These are phyloP conservation scores for Schizosaccharomyces japonicus DNA, from an alignment of 805 yeast genomes.

Conservation along the genomic window DNA sequence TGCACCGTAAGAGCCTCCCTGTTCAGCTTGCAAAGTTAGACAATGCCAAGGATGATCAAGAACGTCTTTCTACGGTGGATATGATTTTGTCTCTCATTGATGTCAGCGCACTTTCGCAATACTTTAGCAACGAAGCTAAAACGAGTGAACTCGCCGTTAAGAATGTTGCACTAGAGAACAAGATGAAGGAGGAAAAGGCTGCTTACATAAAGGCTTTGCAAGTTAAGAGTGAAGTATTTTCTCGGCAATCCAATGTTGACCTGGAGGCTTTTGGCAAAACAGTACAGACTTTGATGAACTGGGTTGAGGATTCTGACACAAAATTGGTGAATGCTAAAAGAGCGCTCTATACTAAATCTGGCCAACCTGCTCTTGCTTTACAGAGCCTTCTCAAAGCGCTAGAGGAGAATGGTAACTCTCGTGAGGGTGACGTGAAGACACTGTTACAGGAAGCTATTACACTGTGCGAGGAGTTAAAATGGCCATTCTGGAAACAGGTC, in stretches of 20 bases:
- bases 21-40: slow-evolving; percentile 3
- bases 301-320: neutral
- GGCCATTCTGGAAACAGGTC: neutral
- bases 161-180: neutral
- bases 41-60: neutral
- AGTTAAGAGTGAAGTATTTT: neutral
- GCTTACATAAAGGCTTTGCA: neutral
- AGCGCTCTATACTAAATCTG: neutral
- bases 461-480: neutral
- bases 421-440: neutral
- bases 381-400: neutral
- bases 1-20: neutral
- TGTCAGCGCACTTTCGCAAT: neutral
- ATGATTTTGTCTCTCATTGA: neutral
- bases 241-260: neutral
- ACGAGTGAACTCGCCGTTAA: neutral
- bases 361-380: neutral
- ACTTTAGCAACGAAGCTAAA: neutral
- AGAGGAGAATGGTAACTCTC: neutral
- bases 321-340: neutral
- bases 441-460: neutral
- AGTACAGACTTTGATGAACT: neutral
- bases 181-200: neutral
- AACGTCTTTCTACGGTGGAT: slow-evolving; percentile 1
- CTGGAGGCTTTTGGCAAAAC: neutral